Base-by-base conservation (phyloP, 2,329 filamentous ascomycete species). In the Cylindrodendrum hubeiense region DNA sequence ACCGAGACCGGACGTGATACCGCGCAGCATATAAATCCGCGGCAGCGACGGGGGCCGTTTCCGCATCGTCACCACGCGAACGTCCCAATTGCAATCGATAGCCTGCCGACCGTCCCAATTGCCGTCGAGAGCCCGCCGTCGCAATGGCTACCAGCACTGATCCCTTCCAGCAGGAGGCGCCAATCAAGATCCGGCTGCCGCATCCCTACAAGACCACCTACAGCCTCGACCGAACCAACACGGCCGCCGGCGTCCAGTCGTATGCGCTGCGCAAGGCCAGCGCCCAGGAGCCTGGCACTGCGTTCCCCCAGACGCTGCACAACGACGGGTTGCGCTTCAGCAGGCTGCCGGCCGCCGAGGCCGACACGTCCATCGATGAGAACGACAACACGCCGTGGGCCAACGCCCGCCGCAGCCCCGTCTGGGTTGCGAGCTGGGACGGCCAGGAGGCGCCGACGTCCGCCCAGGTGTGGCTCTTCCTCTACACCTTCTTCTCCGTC, bases 391-490 rank as follows among this genome's bases (percentile, higher is more conserved):
- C 82, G n/a, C 76, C 82, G 47, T 87, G 84, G 84, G 85, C 81
- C 15, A 78, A 83, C 15, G 81, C 85, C 1, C 79, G 85, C 30
- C 82, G 85, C 54, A 83, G 81, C 8, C 84, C 84, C 1, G 77
- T 79, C 19, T 82, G 82, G 58, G 75, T 75, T 3, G 72, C 84
- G 65, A 67, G 74, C 59, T 86, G 84, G 84, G 77, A 79, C 15
- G 72, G 69, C 24, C 60, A 76, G 4, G 64, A 74, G 4, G 55
- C 76, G 7, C 83, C 84, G 1, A 83, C 83, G 0, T 73, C 83
- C 15, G 82, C 77, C 4, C 84, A 86, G 72, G 76, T 81, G 26
- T 87, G 85, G 85, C 81, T 86, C 26, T 76, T 84, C 49, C 71
- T 84, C 55, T 86, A 87, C 70, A 79, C 80, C 56, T 78, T 86